Evolutionary conservation across 441 rosid genomes (phyloP).

Genomic region (Gossypium aridum): DNA sequence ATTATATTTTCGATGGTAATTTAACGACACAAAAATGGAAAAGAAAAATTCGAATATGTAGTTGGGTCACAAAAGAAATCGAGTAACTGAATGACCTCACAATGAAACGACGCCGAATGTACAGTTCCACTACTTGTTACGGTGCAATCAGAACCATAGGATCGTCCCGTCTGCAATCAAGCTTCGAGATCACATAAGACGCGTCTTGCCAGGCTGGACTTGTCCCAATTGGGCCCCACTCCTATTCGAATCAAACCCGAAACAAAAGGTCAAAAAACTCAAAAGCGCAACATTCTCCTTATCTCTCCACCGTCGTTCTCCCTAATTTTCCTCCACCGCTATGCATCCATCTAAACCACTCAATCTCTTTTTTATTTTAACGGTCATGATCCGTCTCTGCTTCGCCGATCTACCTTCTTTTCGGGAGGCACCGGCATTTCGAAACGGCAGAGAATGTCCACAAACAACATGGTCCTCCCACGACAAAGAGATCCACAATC

Average conservation of each 20-base stretch:
- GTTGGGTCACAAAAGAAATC: not conserved
- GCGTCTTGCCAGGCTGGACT: constrained; percentile 35
- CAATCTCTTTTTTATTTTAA: not conserved
- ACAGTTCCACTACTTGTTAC: not conserved
- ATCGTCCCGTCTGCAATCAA: not conserved
- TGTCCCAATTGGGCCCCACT: not conserved
- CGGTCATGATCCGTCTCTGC: not conserved
- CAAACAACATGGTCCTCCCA: constrained; percentile 27
- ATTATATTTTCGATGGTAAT: not conserved
- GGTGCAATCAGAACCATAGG: not conserved
- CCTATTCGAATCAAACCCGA: not conserved
- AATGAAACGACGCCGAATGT: not conserved
- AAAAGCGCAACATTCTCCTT: not conserved
- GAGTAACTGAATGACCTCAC: not conserved
- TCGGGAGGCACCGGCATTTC: constrained; percentile 77
- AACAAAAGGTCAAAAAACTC: not conserved
- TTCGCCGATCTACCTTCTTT: constrained; percentile 35
- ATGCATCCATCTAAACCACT: not conserved
- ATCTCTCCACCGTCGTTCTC: not conserved
- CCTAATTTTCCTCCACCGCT: not conserved
- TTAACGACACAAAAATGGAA: not conserved
- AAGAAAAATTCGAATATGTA: not conserved
- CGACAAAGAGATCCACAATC: constrained; percentile 16
- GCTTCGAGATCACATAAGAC: not conserved
- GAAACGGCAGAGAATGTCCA: constrained; percentile 62